These are phyloP conservation scores for Tetrahymena thermophila DNA, from an alignment of 73 alveolate genomes.

Conservation along the genomic window DNA sequence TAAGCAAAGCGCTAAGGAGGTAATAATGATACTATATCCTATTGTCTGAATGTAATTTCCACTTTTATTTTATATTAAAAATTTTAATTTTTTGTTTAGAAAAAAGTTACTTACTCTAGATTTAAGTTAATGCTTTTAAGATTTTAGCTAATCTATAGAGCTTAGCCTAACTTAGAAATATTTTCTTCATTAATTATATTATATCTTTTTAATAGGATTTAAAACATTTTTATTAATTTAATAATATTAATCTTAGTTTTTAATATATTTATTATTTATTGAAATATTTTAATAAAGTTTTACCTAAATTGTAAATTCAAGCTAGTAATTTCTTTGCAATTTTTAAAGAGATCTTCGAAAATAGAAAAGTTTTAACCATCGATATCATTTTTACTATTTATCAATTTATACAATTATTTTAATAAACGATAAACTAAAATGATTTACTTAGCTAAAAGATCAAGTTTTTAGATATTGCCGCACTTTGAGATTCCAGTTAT, in stretches of 20 bases:
- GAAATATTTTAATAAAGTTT: too few relatives aligned
- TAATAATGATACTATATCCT: not conserved
- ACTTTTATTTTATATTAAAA: not conserved
- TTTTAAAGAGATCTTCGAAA: not conserved
- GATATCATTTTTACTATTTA: not conserved
- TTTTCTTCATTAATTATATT: not conserved
- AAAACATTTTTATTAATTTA: too few relatives aligned
- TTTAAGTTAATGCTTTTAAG: too few relatives aligned
- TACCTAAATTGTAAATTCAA: not conserved
- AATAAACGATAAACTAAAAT: too few relatives aligned
- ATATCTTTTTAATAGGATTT: not conserved
- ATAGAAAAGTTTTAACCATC: not conserved
- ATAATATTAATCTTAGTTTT: too few relatives aligned
- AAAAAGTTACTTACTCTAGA: not conserved
- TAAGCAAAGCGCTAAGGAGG: not conserved
- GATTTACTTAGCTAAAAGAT: not conserved
- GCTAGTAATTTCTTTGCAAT: not conserved
- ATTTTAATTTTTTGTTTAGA: too few relatives aligned
- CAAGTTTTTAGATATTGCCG: not conserved
- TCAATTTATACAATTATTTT: too few relatives aligned
- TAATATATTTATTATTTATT: too few relatives aligned
- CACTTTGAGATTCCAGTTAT: not conserved
- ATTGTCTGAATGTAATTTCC: not conserved
- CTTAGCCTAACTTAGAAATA: too few relatives aligned
- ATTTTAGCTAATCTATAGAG: not conserved